phyloP scores from a whole-genome alignment of 371 early-diverging fungal genomes.

The Mortierella sp. region DNA sequence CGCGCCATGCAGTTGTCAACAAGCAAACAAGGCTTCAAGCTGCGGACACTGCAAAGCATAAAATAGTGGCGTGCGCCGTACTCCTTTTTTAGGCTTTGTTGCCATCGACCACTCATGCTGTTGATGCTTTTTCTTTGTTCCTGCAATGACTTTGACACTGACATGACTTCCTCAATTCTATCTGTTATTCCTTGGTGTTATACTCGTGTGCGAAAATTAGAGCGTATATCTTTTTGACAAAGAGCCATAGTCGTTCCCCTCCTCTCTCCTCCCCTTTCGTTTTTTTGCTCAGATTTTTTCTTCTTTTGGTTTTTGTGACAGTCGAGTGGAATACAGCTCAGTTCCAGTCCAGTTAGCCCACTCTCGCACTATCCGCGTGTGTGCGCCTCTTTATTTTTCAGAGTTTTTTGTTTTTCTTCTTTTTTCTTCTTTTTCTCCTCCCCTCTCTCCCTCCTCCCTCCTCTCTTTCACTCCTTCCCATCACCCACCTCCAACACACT shows the following conservation, averaged over 20 bases:
- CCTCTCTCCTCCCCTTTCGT: background rate
- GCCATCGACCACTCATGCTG: too few species aligned
- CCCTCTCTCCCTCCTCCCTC: background rate
- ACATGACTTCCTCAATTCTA: too few species aligned
- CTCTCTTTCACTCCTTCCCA: background rate
- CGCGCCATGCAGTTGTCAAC: too few species aligned
- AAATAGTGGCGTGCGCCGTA: too few species aligned
- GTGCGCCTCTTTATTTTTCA: background rate
- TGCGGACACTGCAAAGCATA: too few species aligned
- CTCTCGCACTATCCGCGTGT: background rate
- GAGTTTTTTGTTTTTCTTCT: background rate
- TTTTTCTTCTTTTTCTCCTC: background rate
- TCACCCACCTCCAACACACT: background rate
- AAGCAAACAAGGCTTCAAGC: too few species aligned
- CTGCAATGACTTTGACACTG: too few species aligned
- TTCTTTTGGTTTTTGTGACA: constrained; percentile 1
- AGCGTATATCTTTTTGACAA: background rate
- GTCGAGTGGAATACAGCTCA: too few species aligned
- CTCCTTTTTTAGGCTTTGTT: too few species aligned
- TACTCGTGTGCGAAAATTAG: background rate
- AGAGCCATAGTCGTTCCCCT: background rate
- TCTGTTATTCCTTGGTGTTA: too few species aligned
- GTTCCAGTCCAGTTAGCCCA: background rate
- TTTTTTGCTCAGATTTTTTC: background rate
- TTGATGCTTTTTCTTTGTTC: too few species aligned